phyloP scores from a whole-genome alignment of 495 filamentous ascomycete species.

The Trichoderma gamsii region DNA sequence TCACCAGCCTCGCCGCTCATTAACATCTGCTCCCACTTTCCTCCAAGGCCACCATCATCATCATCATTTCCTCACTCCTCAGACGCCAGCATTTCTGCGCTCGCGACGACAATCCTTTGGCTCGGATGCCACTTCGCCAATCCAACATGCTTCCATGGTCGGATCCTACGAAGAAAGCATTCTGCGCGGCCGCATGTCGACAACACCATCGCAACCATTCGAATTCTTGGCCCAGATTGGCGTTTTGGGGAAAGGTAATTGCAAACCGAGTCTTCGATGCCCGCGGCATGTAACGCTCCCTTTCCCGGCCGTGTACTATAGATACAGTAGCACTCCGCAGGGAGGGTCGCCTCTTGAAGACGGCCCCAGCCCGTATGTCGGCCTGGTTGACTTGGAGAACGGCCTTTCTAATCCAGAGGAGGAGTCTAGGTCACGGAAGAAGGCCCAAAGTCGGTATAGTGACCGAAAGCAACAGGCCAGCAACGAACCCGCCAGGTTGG shows the following conservation, averaged over 20 bases:
- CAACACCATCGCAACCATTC: conserved; percentile 85
- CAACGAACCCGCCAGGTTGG: conserved; percentile 21
- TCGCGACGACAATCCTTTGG: conserved; percentile 65
- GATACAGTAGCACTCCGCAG: conserved; percentile 62
- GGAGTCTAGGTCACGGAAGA: conserved; percentile 39
- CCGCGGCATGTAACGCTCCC: conserved; percentile 87
- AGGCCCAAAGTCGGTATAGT: conserved; percentile 33
- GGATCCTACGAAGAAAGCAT: conserved; percentile 98
- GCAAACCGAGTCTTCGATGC: conserved; percentile 78
- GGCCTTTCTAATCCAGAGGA: conserved; percentile 50
- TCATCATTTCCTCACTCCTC: conserved; percentile 44
- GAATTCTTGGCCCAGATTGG: conserved; percentile 95
- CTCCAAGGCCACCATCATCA: not conserved
- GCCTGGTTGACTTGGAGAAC: conserved; percentile 86
- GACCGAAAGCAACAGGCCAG: conserved; percentile 25
- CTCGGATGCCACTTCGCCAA: conserved; percentile 61
- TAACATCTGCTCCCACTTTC: conserved; percentile 56
- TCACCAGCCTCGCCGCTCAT: conserved; percentile 66
- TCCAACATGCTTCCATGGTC: conserved; percentile 90
- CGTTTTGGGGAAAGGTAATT: conserved; percentile 83
- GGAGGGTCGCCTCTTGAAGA: conserved; percentile 61
- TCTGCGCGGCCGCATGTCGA: conserved; percentile 91
- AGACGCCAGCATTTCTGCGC: conserved; percentile 51
- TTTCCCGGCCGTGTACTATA: conserved; percentile 96
- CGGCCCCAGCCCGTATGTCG: conserved; percentile 92